phyloP scores from a whole-genome alignment of 352 stramenopile species.

The Globisporangium camurandrum region DNA sequence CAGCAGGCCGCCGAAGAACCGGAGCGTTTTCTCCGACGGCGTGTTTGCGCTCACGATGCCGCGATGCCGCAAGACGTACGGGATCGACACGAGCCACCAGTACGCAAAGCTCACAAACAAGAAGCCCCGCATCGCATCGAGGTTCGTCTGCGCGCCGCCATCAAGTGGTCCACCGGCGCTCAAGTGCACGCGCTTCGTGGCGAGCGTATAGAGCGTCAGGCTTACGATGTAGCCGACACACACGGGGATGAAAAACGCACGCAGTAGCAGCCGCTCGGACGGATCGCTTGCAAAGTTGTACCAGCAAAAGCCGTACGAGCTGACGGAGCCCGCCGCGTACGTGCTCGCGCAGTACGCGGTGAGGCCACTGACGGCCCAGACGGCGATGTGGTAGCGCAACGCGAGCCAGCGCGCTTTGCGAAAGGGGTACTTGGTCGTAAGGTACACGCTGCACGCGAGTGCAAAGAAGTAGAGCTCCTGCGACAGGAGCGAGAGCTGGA shows the following conservation, averaged over 20 bases:
- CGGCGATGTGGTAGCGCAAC: slow-evolving; percentile 57
- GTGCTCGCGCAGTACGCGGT: slow-evolving; percentile 47
- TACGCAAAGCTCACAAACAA: slow-evolving; percentile 66
- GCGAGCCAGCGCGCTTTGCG: slow-evolving; percentile 60
- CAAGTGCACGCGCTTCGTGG: slow-evolving; percentile 62
- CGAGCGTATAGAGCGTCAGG: slow-evolving; percentile 64
- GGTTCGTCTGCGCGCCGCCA: slow-evolving; percentile 51
- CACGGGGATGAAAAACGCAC: slow-evolving; percentile 54
- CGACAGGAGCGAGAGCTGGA: slow-evolving; percentile 64
- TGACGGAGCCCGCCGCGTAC: slow-evolving; percentile 36
- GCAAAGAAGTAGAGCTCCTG: slow-evolving; percentile 84
- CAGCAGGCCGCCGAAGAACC: slow-evolving; percentile 58
- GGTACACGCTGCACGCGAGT: slow-evolving; percentile 83
- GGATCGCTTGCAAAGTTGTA: slow-evolving; percentile 39
- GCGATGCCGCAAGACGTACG: slow-evolving; percentile 59
- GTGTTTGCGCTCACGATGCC: slow-evolving; percentile 48
- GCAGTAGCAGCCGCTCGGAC: slow-evolving; percentile 47
- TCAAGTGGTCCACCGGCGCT: slow-evolving; percentile 28
- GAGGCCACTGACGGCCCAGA: slow-evolving; percentile 46
- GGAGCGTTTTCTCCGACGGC: slow-evolving; percentile 42
- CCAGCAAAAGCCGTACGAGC: slow-evolving; percentile 82
- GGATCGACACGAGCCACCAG: slow-evolving; percentile 59
- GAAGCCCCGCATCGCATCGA: slow-evolving; percentile 74
- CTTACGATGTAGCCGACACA: slow-evolving; percentile 59
- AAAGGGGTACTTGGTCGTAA: slow-evolving; percentile 85